These are phyloP conservation scores for Acorus calamus DNA, from an alignment of 106 monocot genomes.

Conservation along the genomic window DNA sequence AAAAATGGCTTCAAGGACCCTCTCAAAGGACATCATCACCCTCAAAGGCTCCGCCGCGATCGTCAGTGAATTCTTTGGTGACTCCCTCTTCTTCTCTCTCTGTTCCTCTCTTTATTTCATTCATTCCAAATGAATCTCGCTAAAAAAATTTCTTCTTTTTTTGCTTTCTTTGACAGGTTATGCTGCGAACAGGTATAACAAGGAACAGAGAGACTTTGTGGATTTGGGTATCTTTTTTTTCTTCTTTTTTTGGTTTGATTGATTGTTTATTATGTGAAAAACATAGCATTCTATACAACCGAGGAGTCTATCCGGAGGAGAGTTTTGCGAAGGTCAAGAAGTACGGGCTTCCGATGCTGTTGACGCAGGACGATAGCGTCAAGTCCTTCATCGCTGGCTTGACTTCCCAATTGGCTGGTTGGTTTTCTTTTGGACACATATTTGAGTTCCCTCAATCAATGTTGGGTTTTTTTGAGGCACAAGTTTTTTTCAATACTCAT, in stretches of 20 bases:
- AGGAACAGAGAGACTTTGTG: not conserved
- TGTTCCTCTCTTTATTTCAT: not conserved
- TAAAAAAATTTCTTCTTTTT: slow-evolving; percentile 3
- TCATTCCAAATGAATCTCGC: not conserved
- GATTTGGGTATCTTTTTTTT: not conserved
- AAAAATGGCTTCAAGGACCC: slow-evolving; percentile 69
- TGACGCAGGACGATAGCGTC: slow-evolving; percentile 83
- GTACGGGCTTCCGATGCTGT: slow-evolving; percentile 84
- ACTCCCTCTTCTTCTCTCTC: not conserved
- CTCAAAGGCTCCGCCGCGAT: slow-evolving; percentile 90
- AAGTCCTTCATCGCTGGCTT: slow-evolving; percentile 69
- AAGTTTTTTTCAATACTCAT: not conserved
- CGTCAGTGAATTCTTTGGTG: slow-evolving; percentile 98
- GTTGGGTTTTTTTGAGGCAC: not conserved
- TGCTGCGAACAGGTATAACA: slow-evolving; percentile 74
- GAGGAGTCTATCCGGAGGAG: slow-evolving; percentile 90
- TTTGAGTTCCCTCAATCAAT: too few relatives aligned
- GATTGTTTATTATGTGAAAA: not conserved
- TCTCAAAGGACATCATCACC: slow-evolving; percentile 91
- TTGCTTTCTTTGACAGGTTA: slow-evolving; percentile 45
- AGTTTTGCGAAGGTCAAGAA: slow-evolving; percentile 94
- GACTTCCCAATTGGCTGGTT: slow-evolving; percentile 81
- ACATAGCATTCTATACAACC: slow-evolving; percentile 85
- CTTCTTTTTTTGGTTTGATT: slow-evolving; percentile 7
- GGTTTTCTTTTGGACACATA: not conserved